Evolutionary conservation across 2,329 filamentous ascomycete genomes (phyloP).

Genomic region (Paracamarosporium sp.): DNA sequence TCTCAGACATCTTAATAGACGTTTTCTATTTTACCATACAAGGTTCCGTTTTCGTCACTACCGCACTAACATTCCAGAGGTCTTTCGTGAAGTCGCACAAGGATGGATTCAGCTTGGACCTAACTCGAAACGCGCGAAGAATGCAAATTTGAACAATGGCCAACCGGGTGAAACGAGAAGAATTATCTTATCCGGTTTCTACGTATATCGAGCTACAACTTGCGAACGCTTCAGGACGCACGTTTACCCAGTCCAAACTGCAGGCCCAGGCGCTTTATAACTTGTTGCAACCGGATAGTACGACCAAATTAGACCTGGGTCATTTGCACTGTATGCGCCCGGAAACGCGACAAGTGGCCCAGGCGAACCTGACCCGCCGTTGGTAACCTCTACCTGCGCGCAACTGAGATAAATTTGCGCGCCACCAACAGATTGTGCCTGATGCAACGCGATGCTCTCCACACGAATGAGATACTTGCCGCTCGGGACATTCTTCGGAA

Average conservation of each 20-base stretch:
- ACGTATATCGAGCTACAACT: neutral
- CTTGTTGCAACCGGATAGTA: slow-evolving; percentile 37
- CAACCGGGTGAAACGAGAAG: neutral
- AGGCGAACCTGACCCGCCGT: slow-evolving; percentile 45
- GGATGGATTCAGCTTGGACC: neutral
- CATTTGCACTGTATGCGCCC: slow-evolving; percentile 44
- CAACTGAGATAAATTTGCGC: slow-evolving; percentile 56
- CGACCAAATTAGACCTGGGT: slow-evolving; percentile 38
- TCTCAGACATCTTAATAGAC: neutral
- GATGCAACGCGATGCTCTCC: slow-evolving; percentile 55
- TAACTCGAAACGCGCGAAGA: neutral
- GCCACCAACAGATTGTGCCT: slow-evolving; percentile 39
- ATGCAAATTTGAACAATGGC: neutral
- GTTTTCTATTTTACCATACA: neutral
- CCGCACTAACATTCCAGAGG: slow-evolving; percentile 4
- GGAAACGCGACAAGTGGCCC: slow-evolving; percentile 50
- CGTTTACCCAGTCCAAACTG: slow-evolving; percentile 28
- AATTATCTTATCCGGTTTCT: neutral
- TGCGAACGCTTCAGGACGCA: neutral
- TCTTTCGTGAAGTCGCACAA: neutral
- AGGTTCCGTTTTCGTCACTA: slow-evolving; percentile 12
- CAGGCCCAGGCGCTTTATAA: slow-evolving; percentile 35
- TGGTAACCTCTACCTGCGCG: slow-evolving; percentile 52
- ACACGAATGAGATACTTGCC: slow-evolving; percentile 55
- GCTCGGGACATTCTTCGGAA: slow-evolving; percentile 47